phyloP scores from a whole-genome alignment of 2,329 filamentous ascomycete genomes.

The Tetracladium maxilliforme region DNA sequence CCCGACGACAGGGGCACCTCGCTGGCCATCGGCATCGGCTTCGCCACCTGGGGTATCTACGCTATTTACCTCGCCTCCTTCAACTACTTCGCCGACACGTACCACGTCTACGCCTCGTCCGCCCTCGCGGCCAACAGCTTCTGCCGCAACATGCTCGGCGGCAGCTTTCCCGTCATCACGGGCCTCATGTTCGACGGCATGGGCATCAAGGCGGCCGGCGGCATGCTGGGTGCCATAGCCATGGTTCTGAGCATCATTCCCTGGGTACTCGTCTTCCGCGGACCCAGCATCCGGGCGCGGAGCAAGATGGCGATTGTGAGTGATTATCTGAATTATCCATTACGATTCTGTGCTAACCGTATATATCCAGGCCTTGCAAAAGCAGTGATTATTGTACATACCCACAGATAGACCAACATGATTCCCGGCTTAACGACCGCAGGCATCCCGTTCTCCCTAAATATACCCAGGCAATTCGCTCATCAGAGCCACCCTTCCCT shows the following conservation, averaged over 20 bases:
- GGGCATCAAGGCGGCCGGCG: conserved; percentile 56
- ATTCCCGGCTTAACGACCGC: too few species aligned
- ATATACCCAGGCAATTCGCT: too few species aligned
- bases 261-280: conserved; percentile 72
- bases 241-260: conserved; percentile 62
- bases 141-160: conserved; percentile 72
- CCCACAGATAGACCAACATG: too few species aligned
- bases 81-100: conserved; percentile 84
- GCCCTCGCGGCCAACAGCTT: conserved; percentile 78
- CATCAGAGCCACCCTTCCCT: too few species aligned
- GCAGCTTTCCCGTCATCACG: conserved; percentile 67
- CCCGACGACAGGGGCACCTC: too few species aligned
- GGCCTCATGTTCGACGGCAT: conserved; percentile 57
- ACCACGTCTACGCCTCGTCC: conserved; percentile 71
- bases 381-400: too few species aligned
- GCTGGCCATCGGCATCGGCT: conserved; percentile 51
- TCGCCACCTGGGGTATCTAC: conserved; percentile 77
- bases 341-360: too few species aligned
- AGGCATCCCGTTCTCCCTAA: too few species aligned
- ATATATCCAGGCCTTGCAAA: too few species aligned
- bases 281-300: conserved; percentile 56
- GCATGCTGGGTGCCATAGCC: conserved; percentile 47
- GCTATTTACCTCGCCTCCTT: conserved; percentile 79
- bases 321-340: too few species aligned
- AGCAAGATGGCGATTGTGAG: conserved; percentile 53